Conservation (phyloP, 2,329 filamentous ascomycete species). For the Colletotrichum kahawae region DNA sequence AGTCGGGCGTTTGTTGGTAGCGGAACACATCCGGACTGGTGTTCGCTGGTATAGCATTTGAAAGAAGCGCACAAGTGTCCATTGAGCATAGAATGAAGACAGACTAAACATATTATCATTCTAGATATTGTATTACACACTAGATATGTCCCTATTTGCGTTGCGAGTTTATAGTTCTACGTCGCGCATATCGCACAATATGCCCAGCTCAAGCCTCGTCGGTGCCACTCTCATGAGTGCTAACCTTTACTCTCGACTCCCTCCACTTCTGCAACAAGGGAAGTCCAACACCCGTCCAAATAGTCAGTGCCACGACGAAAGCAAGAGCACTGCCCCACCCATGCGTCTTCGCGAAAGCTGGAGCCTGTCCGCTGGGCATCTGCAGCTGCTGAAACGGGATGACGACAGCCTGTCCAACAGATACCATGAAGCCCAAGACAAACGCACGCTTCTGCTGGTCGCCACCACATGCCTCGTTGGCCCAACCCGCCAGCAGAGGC, state of each 20-base stretch:
- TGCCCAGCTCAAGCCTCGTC: neutral
- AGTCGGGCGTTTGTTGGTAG: neutral
- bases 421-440: conserved; percentile 42
- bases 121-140: neutral
- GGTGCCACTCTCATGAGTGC: conserved; percentile 4
- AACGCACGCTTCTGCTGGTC: conserved; percentile 49
- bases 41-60: neutral
- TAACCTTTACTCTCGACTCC: conserved; percentile 8
- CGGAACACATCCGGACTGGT: too few species aligned
- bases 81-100: neutral
- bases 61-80: neutral
- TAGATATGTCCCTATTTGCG: neutral
- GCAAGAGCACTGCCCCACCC: conserved; percentile 38
- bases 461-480: conserved; percentile 43
- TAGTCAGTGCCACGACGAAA: conserved; percentile 35
- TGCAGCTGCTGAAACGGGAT: conserved; percentile 45
- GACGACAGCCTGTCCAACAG: conserved; percentile 39
- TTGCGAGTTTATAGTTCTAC: neutral
- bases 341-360: conserved; percentile 37
- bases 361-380: conserved; percentile 40
- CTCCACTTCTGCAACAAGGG: conserved; percentile 28
- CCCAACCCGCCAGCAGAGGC: conserved; percentile 44
- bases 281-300: conserved; percentile 37
- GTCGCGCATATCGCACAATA: neutral
- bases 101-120: rapidly evolving